Evolutionary conservation across 768 basidiomycete genomes (phyloP), one percentile per base, ranked within the genome.

Genomic region (Chalciporus chontae): DNA sequence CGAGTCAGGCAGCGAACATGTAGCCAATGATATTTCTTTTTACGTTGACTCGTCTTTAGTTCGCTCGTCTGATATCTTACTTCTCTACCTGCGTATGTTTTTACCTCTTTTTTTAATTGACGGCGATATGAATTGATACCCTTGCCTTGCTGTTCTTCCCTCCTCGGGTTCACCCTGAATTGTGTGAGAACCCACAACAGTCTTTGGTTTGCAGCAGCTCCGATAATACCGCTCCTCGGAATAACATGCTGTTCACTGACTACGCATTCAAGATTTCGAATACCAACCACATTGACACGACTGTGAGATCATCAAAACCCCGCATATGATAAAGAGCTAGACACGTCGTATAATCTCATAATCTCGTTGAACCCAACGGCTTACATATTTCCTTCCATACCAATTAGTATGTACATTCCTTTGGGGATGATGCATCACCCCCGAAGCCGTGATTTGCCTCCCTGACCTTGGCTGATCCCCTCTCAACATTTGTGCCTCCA

Each of bases 21-120:
- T 34, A 29, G 24, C 23, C 34, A 23, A 39, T 44, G 15, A 29
- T 27, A 21, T 45, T 41, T 29, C n/a, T n/a, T 41, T 29, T 21
- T 43, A 27, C 18, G 17, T 41, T 10, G 3, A 14, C 24, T 37
- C 42, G 48, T 40, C 32, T 36, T 8, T 36, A 15, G 34, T 36
- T 36, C 15, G 15, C 37, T 31, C 18, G 36, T 48, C 29, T 14
- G 9, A 14, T 19, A 17, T 19, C 19, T 48, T 31, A 43, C 36
- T 8, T 32, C 48, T 15, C 27, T 45, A n/a, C 26, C 24, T n/a
- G 8, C 50, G 48, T 56, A 54, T 54, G 18, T 41, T 52, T 46
- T 52, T 40, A n/a, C 45, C 27, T 38, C 37, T n/a, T 15, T 39
- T 50, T 39, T 50, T 61, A 55, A 55, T 58, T 37, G 43, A 55